Base-by-base conservation (phyloP, 257 asterid genomes). In the Plantago ovata region DNA sequence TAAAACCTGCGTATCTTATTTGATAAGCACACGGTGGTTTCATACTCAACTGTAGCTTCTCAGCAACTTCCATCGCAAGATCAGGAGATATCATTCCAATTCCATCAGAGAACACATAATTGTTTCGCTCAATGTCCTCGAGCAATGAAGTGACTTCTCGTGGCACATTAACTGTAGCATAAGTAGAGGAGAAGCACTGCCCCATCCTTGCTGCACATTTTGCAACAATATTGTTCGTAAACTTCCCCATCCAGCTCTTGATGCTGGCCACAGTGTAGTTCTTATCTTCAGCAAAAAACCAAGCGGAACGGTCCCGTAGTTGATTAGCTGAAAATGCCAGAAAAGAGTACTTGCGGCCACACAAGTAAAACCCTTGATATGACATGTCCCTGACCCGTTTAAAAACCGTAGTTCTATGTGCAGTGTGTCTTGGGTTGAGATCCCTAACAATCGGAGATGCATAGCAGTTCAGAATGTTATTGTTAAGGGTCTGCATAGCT, bases 201-300 rank as follows among this genome's bases (percentile, higher is more conserved):
- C 99, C 97, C 94, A 93, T 82, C 70, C 97, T 77, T 28, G 97
- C 99, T 51, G 95, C 95, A 75, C 86, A 93, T 68, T 86, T 93
- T 14, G 98, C 96, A 22, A 89, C 64, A 49, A 84, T 89, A 33
- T 75, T 64, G 61, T 79, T 21, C 1, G 80, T 51, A 55, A 93
- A 93, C 60, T 14, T 80, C 15, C 95, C 97, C 98, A 89, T 93
- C 97, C 97, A 93, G n/a, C 9, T 75, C 65, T 56, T 71, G 20
- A 93, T 82, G 47, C 18, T n/a, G 44, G 58, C 64, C 6, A 81
- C 87, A 38, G 66, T n/a, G 47, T 67, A 49, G 22, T 51, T 57
- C 16, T 24, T 44, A 33, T 75, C 78, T 68, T 93, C 95, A 40
- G 97, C 95, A 64, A 93, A 89, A 75, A 93, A 93, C 98, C 96